A percentile compares a stretch with the other conserved stretches of the same genome.
These are phyloP conservation scores for Bruguiera sexangula DNA, from an alignment of 345 rosid species.

Conservation along the genomic window DNA sequence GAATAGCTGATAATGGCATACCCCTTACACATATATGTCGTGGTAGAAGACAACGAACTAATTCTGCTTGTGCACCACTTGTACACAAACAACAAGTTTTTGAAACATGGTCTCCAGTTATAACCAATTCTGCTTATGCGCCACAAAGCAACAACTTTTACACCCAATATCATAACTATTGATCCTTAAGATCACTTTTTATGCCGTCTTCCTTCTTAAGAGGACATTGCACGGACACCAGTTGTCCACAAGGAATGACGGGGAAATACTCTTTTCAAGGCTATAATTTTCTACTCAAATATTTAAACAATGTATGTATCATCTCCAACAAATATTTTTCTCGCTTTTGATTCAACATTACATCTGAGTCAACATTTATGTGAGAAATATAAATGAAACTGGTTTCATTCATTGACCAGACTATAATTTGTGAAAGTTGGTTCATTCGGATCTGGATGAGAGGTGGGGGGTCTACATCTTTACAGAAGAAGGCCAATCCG, in stretches of 20 bases:
- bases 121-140: no score
- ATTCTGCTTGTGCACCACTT: no score
- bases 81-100: no score
- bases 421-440: slow-evolving; percentile 15
- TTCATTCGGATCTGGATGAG: slow-evolving; percentile 35
- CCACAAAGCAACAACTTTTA: no score
- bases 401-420: slow-evolving; percentile 16
- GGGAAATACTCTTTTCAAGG: background rate
- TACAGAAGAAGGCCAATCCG: no score
- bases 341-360: background rate
- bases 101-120: no score
- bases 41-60: no score
- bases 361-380: slow-evolving; percentile 24
- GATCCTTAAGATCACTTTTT: background rate
- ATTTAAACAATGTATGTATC: background rate
- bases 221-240: background rate
- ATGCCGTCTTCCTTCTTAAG: background rate
- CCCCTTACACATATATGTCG: no score
- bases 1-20: no score
- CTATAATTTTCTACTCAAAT: background rate
- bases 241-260: background rate
- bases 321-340: background rate
- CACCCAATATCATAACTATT: no score
- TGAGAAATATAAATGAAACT: slow-evolving; percentile 15
- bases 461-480: no score